These are phyloP conservation scores for Linnemannia hyalina DNA, from an alignment of 192 early-diverging fungal genomes.

Conservation along the genomic window DNA sequence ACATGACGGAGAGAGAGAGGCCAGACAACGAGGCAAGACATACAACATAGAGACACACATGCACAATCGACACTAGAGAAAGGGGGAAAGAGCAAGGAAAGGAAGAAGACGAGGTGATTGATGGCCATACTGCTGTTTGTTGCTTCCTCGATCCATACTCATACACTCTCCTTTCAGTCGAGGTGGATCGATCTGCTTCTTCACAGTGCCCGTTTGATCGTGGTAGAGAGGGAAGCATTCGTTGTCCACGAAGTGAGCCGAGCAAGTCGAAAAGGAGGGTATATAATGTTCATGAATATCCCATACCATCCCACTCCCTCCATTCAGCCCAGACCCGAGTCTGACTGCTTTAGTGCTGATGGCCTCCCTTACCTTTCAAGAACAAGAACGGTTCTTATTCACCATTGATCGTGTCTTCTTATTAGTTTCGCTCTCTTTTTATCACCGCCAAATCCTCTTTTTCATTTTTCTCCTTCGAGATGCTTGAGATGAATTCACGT, in stretches of 20 bases:
- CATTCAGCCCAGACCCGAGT: neutral
- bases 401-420: neutral
- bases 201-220: no score
- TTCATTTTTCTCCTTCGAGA: neutral
- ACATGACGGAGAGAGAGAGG: no score
- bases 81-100: neutral
- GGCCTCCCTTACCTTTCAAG: neutral
- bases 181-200: neutral
- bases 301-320: neutral
- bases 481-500: neutral
- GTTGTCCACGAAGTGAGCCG: neutral
- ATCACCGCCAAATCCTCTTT: neutral
- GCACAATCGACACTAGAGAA: neutral
- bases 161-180: neutral
- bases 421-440: neutral
- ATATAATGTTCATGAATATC: neutral
- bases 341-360: neutral
- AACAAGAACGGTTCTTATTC: neutral
- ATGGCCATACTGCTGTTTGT: constrained; percentile 3
- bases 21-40: neutral
- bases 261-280: neutral
- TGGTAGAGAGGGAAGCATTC: neutral
- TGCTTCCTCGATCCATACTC: neutral
- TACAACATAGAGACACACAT: neutral
- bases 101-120: neutral